These are phyloP conservation scores for Fistulinella cinereoalba DNA, from an alignment of 1,284 basidiomycete genomes.

Conservation along the genomic window DNA sequence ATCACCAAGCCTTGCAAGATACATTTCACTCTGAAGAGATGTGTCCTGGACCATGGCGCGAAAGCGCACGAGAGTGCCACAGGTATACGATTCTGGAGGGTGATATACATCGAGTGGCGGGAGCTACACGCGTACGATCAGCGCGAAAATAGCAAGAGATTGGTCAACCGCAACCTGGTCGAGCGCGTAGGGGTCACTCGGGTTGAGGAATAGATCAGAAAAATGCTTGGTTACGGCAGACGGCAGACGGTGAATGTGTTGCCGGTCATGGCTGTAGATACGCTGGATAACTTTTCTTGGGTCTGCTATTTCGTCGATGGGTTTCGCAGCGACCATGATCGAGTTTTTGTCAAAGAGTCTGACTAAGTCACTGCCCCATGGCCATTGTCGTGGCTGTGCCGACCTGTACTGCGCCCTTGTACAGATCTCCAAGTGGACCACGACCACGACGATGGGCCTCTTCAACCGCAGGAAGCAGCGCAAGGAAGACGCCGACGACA, in stretches of 20 bases:
- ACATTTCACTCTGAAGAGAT: constrained; percentile 66
- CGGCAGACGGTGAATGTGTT: constrained; percentile 39
- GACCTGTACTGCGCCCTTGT: no score
- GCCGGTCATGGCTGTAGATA: constrained; percentile 35
- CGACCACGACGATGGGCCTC: constrained; percentile 45
- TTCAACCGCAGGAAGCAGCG: constrained; percentile 53
- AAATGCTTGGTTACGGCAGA: constrained; percentile 51
- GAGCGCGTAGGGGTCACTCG: constrained; percentile 38
- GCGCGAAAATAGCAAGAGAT: not conserved
- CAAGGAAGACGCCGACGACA: constrained; percentile 38
- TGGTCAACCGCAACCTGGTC: constrained; percentile 37
- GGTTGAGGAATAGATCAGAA: constrained; percentile 39
- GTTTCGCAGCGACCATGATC: constrained; percentile 51
- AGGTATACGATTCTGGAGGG: constrained; percentile 46
- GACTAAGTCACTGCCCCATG: not conserved
- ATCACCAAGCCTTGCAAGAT: constrained; percentile 47
- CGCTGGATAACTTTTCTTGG: constrained; percentile 48
- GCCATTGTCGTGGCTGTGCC: not conserved
- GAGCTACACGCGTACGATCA: constrained; percentile 42
- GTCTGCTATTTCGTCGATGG: constrained; percentile 48
- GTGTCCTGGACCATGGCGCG: constrained; percentile 80
- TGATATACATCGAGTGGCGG: constrained; percentile 46
- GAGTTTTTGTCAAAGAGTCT: not conserved
- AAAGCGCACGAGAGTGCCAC: constrained; percentile 62
- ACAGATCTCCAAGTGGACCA: no score